phyloP scores from a whole-genome alignment of 768 basidiomycete genomes.

The Pisolithus orientalis region DNA sequence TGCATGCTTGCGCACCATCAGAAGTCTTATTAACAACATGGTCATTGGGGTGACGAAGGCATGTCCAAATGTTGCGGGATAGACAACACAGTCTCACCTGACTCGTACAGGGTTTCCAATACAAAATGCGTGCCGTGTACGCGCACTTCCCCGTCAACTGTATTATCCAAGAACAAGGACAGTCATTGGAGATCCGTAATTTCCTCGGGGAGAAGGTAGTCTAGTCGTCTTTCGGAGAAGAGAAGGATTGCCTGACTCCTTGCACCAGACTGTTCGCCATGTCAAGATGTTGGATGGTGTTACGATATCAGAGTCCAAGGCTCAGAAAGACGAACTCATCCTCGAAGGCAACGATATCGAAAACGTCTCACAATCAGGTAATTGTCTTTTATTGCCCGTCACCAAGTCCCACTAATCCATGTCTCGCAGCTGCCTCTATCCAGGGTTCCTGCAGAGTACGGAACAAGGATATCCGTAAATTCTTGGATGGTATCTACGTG shows the following conservation, averaged over 20 bases:
- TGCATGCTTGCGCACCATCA: slow-evolving; percentile 95
- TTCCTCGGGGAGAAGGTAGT: slow-evolving; percentile 89
- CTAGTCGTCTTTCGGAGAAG: no score
- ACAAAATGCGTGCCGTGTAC: slow-evolving; percentile 99
- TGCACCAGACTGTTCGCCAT: slow-evolving; percentile 74
- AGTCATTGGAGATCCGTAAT: slow-evolving; percentile 83
- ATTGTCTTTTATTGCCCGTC: not conserved
- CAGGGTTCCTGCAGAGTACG: slow-evolving; percentile 95
- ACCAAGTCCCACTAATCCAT: slow-evolving; percentile 4
- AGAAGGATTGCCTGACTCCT: not conserved
- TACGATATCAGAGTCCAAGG: slow-evolving; percentile 74
- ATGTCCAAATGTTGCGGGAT: slow-evolving; percentile 3
- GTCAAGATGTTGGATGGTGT: slow-evolving; percentile 92
- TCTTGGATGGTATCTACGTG: slow-evolving; percentile 91
- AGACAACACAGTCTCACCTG: slow-evolving; percentile 3
- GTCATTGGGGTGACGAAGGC: slow-evolving; percentile 95
- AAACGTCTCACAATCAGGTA: slow-evolving; percentile 94
- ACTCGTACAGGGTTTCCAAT: slow-evolving; percentile 80
- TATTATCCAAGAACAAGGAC: slow-evolving; percentile 77
- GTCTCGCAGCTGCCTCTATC: slow-evolving; percentile 76
- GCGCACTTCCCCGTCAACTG: slow-evolving; percentile 99
- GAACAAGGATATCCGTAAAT: slow-evolving; percentile 99
- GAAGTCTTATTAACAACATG: slow-evolving; percentile 95
- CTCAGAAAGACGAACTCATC: slow-evolving; percentile 92
- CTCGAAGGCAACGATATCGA: slow-evolving; percentile 94